phyloP scores from a whole-genome alignment of 1,284 basidiomycete species.

The Omphalotus olearius region DNA sequence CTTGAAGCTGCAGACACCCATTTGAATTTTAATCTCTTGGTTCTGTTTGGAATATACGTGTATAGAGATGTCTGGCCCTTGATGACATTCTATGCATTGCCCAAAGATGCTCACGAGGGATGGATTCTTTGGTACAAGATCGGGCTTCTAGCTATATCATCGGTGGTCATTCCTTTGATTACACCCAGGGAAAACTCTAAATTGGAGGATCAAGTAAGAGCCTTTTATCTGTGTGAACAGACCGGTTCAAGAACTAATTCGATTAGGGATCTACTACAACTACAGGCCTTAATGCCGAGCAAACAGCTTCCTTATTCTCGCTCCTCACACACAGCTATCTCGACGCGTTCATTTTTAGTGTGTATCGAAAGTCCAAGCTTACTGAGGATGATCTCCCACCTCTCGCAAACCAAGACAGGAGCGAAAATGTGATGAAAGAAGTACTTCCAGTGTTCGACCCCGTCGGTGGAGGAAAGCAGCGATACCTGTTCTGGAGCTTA shows the following conservation, averaged over 20 bases:
- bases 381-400: slow-evolving; percentile 31
- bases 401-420: slow-evolving; percentile 42
- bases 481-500: slow-evolving; percentile 28
- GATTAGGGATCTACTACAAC: slow-evolving; percentile 32
- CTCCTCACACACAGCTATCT: slow-evolving; percentile 57
- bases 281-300: slow-evolving; percentile 49
- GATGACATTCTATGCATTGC: slow-evolving; percentile 37
- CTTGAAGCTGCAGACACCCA: slow-evolving; percentile 19
- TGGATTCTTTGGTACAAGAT: slow-evolving; percentile 34
- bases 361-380: slow-evolving; percentile 28
- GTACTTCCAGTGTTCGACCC: slow-evolving; percentile 32
- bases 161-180: slow-evolving; percentile 33
- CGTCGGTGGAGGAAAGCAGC: slow-evolving; percentile 24
- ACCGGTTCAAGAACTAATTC: not conserved
- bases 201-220: too few species aligned
- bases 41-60: slow-evolving; percentile 38
- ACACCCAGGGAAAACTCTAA: slow-evolving; percentile 28
- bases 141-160: slow-evolving; percentile 26
- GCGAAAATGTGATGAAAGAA: slow-evolving; percentile 21
- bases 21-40: slow-evolving; percentile 31
- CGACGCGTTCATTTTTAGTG: slow-evolving; percentile 44
- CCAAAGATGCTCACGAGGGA: slow-evolving; percentile 31
- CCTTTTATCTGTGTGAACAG: not conserved
- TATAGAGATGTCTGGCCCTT: slow-evolving; percentile 68
- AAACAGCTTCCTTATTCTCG: slow-evolving; percentile 59